Evolutionary conservation across 2,329 filamentous ascomycete species (phyloP), one percentile per base, ranked within the genome.

Genomic region (Trichophyton simii): DNA sequence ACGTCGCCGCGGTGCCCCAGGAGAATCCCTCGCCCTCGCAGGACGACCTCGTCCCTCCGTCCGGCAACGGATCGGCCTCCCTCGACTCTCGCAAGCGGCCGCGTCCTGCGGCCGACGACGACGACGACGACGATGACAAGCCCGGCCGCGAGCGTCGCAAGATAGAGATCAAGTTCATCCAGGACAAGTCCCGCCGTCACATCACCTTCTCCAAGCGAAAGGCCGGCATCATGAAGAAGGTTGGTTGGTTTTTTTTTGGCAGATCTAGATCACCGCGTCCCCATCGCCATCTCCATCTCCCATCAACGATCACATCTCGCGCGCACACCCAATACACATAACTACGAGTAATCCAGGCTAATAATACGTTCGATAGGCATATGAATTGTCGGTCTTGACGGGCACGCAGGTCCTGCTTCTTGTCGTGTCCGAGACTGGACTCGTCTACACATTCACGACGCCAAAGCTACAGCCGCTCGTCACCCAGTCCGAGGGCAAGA

Each of bases 91-190:
- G 91, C 74, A 97, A 97, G 83, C 91, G 92, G 70, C 84, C 83
- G 76, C 89, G 94, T 73, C 85, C 88, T 66, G 79, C 87, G 69
- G 83, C 86, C 60, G 86, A 86, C 71, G 92, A 97, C 74, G 94
- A 97, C 73, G 94, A 97, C 68, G 94, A 97, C 67, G 91, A 97
- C 69, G 91, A 96, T 69, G 92, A 96, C 77, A 97, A 97, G 85
- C 90, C 90, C 66, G 91, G 91, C 72, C 91, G 94, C 77, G 94
- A 97, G 83, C 87, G 94, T 74, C 87, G 94, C 79, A 99, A 99
- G 87, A 99, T 99, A 72, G 94, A 99, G 79, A 99, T 99, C 80
- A 99, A 99, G 83, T 99, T 99, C 80, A 99, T 99, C 77, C 92
- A 91, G 78, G 94, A 99, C 79, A 99, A 99, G 82, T 97, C 92